These are phyloP conservation scores for Mycoemilia scoparia DNA, from an alignment of 192 early-diverging fungal species.

Conservation along the genomic window DNA sequence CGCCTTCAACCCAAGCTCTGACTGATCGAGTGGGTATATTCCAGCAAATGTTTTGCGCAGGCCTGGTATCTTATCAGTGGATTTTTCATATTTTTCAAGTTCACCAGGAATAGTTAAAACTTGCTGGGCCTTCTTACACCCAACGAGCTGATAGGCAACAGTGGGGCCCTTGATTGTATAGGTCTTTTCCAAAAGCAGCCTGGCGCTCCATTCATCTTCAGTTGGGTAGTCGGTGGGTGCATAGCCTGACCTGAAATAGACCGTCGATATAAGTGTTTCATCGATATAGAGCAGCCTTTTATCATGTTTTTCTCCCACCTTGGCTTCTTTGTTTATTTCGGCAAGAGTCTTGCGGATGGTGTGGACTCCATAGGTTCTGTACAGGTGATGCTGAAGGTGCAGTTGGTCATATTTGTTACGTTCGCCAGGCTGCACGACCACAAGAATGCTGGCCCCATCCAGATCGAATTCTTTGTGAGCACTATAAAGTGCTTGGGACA, in stretches of 20 bases:
- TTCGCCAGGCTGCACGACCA: conserved; percentile 86
- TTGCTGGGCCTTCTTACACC: conserved; percentile 95
- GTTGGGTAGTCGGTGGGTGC: conserved; percentile 71
- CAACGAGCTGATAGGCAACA: conserved; percentile 77
- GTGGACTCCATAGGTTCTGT: neutral
- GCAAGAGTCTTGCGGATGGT: conserved; percentile 11
- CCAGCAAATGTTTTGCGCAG: conserved; percentile 72
- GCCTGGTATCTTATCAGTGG: neutral
- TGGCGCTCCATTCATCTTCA: conserved; percentile 75
- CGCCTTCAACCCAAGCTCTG: conserved; percentile 43
- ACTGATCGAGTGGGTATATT: conserved; percentile 68
- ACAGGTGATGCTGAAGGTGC: conserved; percentile 64
- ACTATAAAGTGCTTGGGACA: neutral
- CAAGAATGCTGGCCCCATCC: too few relatives aligned
- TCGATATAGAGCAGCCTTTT: too few relatives aligned
- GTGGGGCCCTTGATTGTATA: conserved; percentile 74
- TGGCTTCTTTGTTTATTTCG: conserved; percentile 45
- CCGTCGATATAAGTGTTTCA: too few relatives aligned
- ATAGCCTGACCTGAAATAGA: conserved; percentile 85
- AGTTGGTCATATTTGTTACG: conserved; percentile 88
- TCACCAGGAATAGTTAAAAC: conserved; percentile 61
- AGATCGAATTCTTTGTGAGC: too few relatives aligned
- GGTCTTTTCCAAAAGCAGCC: conserved; percentile 68
- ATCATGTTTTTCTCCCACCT: conserved; percentile 34
- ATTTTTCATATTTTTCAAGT: conserved; percentile 53